phyloP scores from a whole-genome alignment of 192 early-diverging fungal species.

The Coemansia sp. region DNA sequence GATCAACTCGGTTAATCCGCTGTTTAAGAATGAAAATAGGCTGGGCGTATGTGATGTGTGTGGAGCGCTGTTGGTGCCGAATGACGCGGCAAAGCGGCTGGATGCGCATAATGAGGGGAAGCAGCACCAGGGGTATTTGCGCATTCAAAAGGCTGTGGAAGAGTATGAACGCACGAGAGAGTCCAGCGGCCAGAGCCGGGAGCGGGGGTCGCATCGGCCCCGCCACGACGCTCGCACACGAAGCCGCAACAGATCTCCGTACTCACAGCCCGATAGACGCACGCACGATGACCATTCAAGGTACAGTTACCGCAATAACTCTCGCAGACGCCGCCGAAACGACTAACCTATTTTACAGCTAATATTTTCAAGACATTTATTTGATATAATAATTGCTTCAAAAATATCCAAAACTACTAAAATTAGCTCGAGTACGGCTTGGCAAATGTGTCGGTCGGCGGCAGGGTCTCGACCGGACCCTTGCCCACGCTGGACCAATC shows the following conservation, averaged over 20 bases:
- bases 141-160: slow-evolving; percentile 72
- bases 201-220: slow-evolving; percentile 17
- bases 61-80: slow-evolving; percentile 78
- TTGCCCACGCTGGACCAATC: slow-evolving; percentile 94
- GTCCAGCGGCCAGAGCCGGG: slow-evolving; percentile 11
- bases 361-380: no score
- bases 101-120: slow-evolving; percentile 82
- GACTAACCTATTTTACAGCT: not conserved
- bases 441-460: slow-evolving; percentile 90
- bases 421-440: slow-evolving; percentile 59
- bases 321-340: slow-evolving; percentile 28
- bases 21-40: slow-evolving; percentile 69
- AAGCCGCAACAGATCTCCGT: slow-evolving; percentile 21
- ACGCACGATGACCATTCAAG: slow-evolving; percentile 8
- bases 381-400: no score
- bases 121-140: slow-evolving; percentile 80
- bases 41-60: slow-evolving; percentile 84
- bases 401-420: not conserved
- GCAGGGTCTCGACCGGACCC: slow-evolving; percentile 79
- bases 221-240: slow-evolving; percentile 13
- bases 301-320: slow-evolving; percentile 21
- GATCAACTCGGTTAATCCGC: slow-evolving; percentile 57
- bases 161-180: slow-evolving; percentile 52
- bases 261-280: slow-evolving; percentile 10
- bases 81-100: slow-evolving; percentile 77